Evolutionary conservation across 176 grass and related monocot species (phyloP).

Genomic region (Areca catechu): DNA sequence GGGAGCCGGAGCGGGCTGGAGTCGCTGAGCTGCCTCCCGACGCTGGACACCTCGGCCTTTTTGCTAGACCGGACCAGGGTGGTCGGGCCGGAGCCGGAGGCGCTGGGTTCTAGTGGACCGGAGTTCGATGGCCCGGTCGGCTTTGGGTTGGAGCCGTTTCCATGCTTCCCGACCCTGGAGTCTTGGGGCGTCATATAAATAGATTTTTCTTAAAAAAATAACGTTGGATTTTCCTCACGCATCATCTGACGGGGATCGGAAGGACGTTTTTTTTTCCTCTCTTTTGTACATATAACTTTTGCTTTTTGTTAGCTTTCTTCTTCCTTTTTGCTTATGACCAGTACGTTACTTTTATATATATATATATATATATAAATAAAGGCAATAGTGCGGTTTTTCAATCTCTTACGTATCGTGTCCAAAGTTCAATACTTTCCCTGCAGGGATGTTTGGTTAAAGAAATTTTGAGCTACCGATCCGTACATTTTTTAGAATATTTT

Average conservation of each 20-base stretch:
- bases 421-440: too few relatives aligned
- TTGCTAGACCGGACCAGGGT: constrained; percentile 2
- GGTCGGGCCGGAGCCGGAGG: neutral
- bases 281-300: too few relatives aligned
- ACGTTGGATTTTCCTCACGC: neutral
- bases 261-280: neutral
- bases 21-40: neutral
- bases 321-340: too few relatives aligned
- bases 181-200: constrained; percentile 45
- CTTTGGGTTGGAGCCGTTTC: constrained; percentile 7
- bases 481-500: too few relatives aligned
- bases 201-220: neutral
- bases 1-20: neutral
- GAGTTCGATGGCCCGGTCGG: neutral
- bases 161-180: constrained; percentile 49
- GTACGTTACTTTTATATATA: too few relatives aligned
- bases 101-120: neutral
- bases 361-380: too few relatives aligned
- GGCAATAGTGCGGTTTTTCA: too few relatives aligned
- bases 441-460: too few relatives aligned
- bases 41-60: constrained; percentile 16
- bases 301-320: too few relatives aligned
- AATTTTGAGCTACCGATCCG: too few relatives aligned
- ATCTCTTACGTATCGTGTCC: too few relatives aligned
- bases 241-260: neutral